Evolutionary conservation across 106 monocot species (phyloP).

Genomic region (Phalaenopsis aphrodite): DNA sequence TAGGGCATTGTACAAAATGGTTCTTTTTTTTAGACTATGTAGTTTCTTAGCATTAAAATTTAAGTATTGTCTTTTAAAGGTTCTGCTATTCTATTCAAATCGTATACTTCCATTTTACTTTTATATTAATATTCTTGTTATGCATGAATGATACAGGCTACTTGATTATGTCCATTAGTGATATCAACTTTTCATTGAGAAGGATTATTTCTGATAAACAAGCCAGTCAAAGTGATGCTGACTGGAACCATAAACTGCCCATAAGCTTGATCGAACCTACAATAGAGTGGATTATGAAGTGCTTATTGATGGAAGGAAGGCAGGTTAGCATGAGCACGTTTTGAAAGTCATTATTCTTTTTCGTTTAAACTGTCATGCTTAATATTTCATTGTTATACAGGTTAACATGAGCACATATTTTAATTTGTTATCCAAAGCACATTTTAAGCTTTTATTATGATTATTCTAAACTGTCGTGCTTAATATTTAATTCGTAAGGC

Average conservation of each 20-base stretch:
- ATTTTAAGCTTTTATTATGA: no score
- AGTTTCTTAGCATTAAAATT: not conserved
- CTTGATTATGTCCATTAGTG: constrained; percentile 18
- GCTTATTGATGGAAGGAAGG: constrained; percentile 10
- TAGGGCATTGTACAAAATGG: not conserved
- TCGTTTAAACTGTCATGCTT: not conserved
- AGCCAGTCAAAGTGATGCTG: not conserved
- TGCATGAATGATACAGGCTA: constrained; percentile 14
- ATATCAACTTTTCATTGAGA: constrained; percentile 13
- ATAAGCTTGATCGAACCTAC: constrained; percentile 24
- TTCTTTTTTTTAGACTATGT: not conserved
- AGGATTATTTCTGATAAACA: constrained; percentile 17
- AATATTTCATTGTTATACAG: constrained; percentile 5
- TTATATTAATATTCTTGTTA: not conserved
- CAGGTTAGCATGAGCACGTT: constrained; percentile 16
- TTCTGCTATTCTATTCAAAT: constrained; percentile 1
- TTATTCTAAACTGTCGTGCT: not conserved
- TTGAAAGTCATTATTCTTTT: not conserved
- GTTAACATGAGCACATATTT: constrained; percentile 8
- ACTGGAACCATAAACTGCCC: constrained; percentile 11
- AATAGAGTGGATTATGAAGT: constrained; percentile 37
- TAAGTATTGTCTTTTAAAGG: not conserved
- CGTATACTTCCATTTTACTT: not conserved
- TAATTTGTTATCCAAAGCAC: not conserved
- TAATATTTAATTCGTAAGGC: not conserved